Conservation (phyloP, 768 basidiomycete species). For the Astraeus odoratus region DNA sequence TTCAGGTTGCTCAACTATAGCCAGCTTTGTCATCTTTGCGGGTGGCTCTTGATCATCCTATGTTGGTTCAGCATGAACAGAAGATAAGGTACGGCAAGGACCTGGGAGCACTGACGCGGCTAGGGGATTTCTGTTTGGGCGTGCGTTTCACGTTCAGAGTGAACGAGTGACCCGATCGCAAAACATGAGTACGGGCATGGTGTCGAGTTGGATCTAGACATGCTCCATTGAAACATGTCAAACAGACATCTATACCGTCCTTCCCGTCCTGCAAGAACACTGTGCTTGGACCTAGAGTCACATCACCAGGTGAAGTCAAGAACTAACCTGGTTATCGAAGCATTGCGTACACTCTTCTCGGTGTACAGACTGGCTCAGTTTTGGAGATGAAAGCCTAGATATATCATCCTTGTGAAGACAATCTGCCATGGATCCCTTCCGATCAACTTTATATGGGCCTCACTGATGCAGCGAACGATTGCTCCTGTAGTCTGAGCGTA, state of each 20-base stretch:
- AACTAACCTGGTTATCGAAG: slow-evolving; percentile 81
- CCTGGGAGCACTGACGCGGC: slow-evolving; percentile 47
- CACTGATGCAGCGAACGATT: too few species aligned
- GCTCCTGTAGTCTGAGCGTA: too few species aligned
- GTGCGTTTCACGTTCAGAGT: slow-evolving; percentile 77
- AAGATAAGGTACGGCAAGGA: not conserved
- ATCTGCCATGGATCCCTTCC: slow-evolving; percentile 10
- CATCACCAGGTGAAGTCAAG: slow-evolving; percentile 4
- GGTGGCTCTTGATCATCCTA: slow-evolving; percentile 79
- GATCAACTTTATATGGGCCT: slow-evolving; percentile 3
- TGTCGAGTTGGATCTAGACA: slow-evolving; percentile 58
- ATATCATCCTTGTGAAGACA: slow-evolving; percentile 53
- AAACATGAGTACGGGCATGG: slow-evolving; percentile 68
- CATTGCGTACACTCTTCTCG: slow-evolving; percentile 97
- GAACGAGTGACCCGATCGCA: slow-evolving; percentile 67
- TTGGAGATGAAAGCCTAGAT: slow-evolving; percentile 46
- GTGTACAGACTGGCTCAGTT: slow-evolving; percentile 66
- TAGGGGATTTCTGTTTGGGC: slow-evolving; percentile 47
- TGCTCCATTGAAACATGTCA: slow-evolving; percentile 91
- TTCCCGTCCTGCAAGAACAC: slow-evolving; percentile 49
- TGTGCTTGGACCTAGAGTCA: not conserved
- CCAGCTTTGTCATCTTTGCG: slow-evolving; percentile 81
- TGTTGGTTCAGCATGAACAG: not conserved
- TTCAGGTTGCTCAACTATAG: slow-evolving; percentile 80
- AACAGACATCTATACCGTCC: slow-evolving; percentile 81